phyloP scores from a whole-genome alignment of 345 rosid genomes.

The Ricinus communis region DNA sequence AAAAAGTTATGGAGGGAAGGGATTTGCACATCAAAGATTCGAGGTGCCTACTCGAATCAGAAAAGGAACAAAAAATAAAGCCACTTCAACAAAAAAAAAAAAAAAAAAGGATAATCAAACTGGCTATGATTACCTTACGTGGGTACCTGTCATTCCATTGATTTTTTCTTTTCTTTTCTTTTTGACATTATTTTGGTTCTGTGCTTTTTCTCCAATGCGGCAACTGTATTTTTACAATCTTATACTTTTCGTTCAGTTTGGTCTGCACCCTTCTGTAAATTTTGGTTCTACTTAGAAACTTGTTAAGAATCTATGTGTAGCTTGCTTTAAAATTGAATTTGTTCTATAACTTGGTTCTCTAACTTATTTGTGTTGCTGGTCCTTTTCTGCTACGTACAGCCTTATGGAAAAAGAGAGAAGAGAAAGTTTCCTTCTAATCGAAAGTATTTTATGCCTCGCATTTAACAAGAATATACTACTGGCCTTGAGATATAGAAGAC shows the following conservation, averaged over 20 bases:
- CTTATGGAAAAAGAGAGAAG: too few species aligned
- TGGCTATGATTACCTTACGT: slow-evolving; percentile 35
- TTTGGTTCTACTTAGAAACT: too few species aligned
- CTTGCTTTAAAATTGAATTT: slow-evolving; percentile 21
- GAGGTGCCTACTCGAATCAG: slow-evolving; percentile 33
- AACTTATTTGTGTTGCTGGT: not conserved
- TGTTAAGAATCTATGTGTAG: slow-evolving; percentile 13
- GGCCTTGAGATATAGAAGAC: not conserved
- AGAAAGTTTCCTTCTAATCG: too few species aligned
- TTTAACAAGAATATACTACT: too few species aligned
- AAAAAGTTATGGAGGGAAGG: not conserved
- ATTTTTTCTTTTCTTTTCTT: not conserved
- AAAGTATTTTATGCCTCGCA: too few species aligned
- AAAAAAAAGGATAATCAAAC: slow-evolving; percentile 30
- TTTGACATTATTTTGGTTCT: slow-evolving; percentile 16
- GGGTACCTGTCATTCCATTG: slow-evolving; percentile 8
- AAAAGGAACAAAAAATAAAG: slow-evolving; percentile 11
- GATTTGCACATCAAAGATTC: slow-evolving; percentile 17
- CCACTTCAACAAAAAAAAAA: too few species aligned
- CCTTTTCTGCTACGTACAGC: too few species aligned
- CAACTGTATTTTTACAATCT: not conserved
- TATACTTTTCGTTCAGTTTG: not conserved
- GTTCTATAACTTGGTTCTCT: not conserved
- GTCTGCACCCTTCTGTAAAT: too few species aligned
- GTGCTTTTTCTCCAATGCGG: not conserved